Percentiles rank a stretch among this genome's conserved stretches.
Evolutionary conservation across 805 yeast genomes (phyloP).

Genomic region (Maudiozyma barnettii): DNA sequence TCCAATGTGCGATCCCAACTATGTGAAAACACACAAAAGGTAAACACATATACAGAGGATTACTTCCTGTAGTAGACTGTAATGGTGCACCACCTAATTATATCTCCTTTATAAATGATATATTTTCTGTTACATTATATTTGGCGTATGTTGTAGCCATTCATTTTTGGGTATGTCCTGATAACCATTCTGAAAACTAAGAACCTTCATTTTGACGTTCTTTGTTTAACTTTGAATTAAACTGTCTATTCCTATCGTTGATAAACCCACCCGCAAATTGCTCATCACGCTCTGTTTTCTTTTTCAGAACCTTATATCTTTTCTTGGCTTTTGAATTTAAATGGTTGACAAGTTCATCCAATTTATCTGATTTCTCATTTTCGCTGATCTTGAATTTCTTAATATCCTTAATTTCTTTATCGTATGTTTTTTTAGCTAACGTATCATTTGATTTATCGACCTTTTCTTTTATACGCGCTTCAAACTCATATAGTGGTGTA

Average conservation of each 20-base stretch:
- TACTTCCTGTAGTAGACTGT: too few species aligned
- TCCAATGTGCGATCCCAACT: too few species aligned
- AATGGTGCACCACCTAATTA: too few species aligned
- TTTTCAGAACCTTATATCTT: slow-evolving; percentile 13
- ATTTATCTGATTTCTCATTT: slow-evolving; percentile 8
- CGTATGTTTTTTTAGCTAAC: slow-evolving; percentile 23
- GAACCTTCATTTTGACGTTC: neutral
- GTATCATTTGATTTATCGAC: slow-evolving; percentile 7
- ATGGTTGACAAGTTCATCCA: slow-evolving; percentile 15
- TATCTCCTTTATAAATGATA: too few species aligned
- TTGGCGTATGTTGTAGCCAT: too few species aligned
- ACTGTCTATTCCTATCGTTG: slow-evolving; percentile 26
- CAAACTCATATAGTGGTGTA: slow-evolving; percentile 2
- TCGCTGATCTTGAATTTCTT: slow-evolving; percentile 6
- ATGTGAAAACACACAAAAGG: too few species aligned
- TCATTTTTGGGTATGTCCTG: too few species aligned
- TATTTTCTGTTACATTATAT: too few species aligned
- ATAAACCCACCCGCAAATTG: slow-evolving; percentile 14
- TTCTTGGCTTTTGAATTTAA: slow-evolving; percentile 15
- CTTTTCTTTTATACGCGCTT: slow-evolving; percentile 11
- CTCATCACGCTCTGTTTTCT: slow-evolving; percentile 1
- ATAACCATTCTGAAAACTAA: neutral
- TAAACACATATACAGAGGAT: too few species aligned
- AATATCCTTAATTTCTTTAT: slow-evolving; percentile 18
- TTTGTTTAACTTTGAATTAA: slow-evolving; percentile 21